Base-by-base conservation (phyloP, 1,284 basidiomycete species). In the Ceratobasidium sp. region DNA sequence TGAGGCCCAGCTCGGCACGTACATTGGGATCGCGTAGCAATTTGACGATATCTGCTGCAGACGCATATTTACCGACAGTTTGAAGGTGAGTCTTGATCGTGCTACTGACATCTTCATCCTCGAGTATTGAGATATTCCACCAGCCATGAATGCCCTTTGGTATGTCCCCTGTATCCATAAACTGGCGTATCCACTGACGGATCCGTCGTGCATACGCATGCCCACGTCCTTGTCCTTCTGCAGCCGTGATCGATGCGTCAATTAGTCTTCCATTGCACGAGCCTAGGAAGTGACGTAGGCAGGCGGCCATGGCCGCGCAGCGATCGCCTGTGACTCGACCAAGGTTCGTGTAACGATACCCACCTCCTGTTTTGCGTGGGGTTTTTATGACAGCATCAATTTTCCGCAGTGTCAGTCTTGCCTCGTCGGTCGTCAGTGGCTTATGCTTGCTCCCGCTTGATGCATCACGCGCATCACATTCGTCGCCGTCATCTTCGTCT, bases 11-110 rank as follows among this genome's bases (percentile, higher is more conserved):
- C 27, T 50, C 22, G 22, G 1, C 50, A 5, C 24, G 41, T 1
- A 67, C 48, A 14, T 69, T 71, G 0, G 62, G 44, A 14, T 53
- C n/a, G n/a, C n/a, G 15, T 15, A 76, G 57, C 29, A 73, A 76
- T 11, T 76, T 22, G n/a, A 75, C 69, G 19, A 77, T 44, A 51
- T 73, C 56, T 19, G 51, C 22, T 8, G 75, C 76, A 2, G 33
- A 27, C n/a, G 65, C 62, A n/a, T 72, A 62, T 53, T 75, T 74
- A 27, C 76, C 76, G 54, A 74, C 45, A 4, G n/a, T n/a, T 29
- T 66, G 63, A 2, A 76, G 69, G 47, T 76, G 69, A 5, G 63
- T 1, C 22, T 57, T 29, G 9, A 77, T 51, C 50, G 64, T 75
- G 4, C 47, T 41, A 14, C 15, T 41, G 9, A 77, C 22, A 31